phyloP scores from a whole-genome alignment of 495 filamentous ascomycete genomes.

The Ramalina peruviana region DNA sequence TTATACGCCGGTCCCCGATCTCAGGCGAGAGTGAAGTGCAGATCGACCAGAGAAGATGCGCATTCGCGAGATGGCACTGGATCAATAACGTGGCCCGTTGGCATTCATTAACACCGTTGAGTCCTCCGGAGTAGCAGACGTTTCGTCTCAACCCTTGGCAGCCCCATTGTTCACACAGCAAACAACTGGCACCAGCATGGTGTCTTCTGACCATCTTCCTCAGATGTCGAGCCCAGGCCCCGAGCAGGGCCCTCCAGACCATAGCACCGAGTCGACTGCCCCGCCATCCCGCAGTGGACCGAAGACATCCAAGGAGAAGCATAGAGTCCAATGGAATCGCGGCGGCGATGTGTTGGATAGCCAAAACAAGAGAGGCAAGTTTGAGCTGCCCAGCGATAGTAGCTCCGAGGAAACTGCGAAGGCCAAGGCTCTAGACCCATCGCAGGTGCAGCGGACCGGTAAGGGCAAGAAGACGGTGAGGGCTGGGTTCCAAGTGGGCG shows the following conservation, averaged over 20 bases:
- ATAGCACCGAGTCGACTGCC: constrained; percentile 9
- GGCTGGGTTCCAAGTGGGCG: not conserved
- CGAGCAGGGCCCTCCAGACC: not conserved
- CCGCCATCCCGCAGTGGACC: constrained; percentile 8
- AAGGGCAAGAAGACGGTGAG: not conserved
- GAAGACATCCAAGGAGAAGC: constrained; percentile 12
- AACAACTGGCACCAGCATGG: not conserved
- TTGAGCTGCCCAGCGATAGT: constrained; percentile 9
- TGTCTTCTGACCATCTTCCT: not conserved
- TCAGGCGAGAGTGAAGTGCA: too few relatives aligned
- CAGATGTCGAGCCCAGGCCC: too few relatives aligned
- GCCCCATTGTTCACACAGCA: too few relatives aligned
- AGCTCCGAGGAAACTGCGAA: not conserved
- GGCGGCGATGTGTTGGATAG: constrained; percentile 14
- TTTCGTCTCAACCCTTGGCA: too few relatives aligned
- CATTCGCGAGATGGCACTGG: too few relatives aligned
- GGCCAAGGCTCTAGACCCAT: not conserved
- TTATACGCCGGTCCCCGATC: too few relatives aligned
- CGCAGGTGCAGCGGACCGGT: not conserved
- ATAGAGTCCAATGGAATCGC: constrained; percentile 13
- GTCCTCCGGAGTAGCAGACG: too few relatives aligned
- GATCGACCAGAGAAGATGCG: too few relatives aligned
- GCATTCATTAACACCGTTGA: too few relatives aligned
- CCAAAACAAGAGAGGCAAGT: constrained; percentile 8
- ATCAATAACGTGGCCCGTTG: too few relatives aligned